Conservation (phyloP, 2,329 filamentous ascomycete species). For the Aureobasidium sp. region DNA sequence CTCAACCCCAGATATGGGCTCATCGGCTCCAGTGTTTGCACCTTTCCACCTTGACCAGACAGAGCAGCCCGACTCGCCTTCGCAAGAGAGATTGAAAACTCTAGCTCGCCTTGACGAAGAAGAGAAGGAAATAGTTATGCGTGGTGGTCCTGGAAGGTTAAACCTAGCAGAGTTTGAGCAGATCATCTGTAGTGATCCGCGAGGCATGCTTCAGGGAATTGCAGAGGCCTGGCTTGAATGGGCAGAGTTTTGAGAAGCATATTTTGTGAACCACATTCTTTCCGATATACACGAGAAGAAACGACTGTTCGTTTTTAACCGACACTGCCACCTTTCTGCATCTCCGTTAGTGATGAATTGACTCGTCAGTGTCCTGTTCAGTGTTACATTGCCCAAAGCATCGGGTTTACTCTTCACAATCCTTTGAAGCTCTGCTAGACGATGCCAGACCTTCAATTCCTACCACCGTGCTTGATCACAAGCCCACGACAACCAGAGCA, state of each 20-base stretch:
- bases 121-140: conserved; percentile 58
- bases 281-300: background rate
- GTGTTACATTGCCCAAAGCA: no score
- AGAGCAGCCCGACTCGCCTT: background rate
- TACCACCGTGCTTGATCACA: background rate
- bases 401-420: no score
- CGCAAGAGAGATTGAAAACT: conserved; percentile 35
- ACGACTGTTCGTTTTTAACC: background rate
- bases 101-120: conserved; percentile 50
- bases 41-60: background rate
- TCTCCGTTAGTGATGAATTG: no score
- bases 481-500: background rate
- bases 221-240: conserved; percentile 85
- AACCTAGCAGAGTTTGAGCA: conserved; percentile 71
- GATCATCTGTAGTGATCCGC: conserved; percentile 55
- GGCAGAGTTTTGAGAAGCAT: conserved; percentile 44
- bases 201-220: conserved; percentile 60
- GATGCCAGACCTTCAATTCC: no score
- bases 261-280: background rate
- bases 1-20: background rate
- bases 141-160: conserved; percentile 73
- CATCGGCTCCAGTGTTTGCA: background rate
- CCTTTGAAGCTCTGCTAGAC: no score
- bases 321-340: background rate
- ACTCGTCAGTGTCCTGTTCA: background rate